Base-by-base conservation (phyloP, 2,329 filamentous ascomycete genomes). In the Seiridium unicorne region DNA sequence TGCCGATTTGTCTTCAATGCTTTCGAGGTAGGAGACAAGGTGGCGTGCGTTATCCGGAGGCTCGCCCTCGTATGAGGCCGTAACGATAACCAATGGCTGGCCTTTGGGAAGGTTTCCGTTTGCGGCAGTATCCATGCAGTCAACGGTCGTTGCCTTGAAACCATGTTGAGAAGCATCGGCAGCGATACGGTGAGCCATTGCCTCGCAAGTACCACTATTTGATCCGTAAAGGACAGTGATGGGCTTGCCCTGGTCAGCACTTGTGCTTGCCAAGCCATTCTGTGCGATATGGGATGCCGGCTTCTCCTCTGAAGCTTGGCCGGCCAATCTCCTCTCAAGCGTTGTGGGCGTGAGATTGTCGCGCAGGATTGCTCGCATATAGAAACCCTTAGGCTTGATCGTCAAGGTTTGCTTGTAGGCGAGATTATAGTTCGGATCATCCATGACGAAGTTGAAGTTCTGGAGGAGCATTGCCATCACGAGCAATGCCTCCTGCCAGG, bases 401-500 rank as follows among this genome's bases (percentile, higher is more conserved):
- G 86, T 89, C 40, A 89, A 69, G 0, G 83, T 84, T 64, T 82
- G 77, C 64, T 84, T 80, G 63, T 86, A 74, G 59, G 81, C 68
- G 11, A 90, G 71, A 44, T 58, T 42, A 5, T 85, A 86, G 55
- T 69, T 76, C 0, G 84, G 82, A 61, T 89, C 83, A 32, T 81
- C 81, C 64, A 84, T 70, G 56, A 81, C 77, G 62, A 89, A 82
- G 62, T 88, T 81, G 72, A 89, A 88, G 62, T 83, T 85, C 66
- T 88, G 85, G 26, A 89, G 72, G 10, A 88, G 69, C 64, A 85
- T 77, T 0, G 79, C 79, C 65, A 87, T 77, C 7, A 82, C 81
- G 1, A 91, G 74, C 4, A 89, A 70, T 2, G 83, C 80, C 73
- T 93, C 90, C 69, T 93, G 90, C 87, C 87, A 90, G 1, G 90